Conservation (phyloP, 2,329 filamentous ascomycete genomes). For the Epichloe coenophiala region DNA sequence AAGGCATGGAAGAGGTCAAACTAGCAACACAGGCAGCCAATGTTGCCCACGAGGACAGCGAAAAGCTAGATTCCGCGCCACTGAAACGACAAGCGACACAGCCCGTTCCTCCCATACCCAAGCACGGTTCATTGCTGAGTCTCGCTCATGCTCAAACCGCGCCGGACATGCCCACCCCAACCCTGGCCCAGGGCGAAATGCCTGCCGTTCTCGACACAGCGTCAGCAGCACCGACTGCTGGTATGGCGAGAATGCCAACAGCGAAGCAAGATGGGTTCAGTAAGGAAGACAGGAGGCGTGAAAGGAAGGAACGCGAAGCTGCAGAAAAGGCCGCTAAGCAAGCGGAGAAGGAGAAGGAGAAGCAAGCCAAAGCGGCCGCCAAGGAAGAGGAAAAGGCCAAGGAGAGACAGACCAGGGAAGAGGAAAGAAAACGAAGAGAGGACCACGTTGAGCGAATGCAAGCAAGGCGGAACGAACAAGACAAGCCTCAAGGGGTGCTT, state of each 20-base stretch:
- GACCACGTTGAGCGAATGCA: conserved; percentile 41
- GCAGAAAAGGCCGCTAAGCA: conserved; percentile 43
- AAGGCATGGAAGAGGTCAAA: conserved; percentile 52
- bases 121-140: conserved; percentile 39
- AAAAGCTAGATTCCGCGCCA: conserved; percentile 28
- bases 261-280: conserved; percentile 22
- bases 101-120: conserved; percentile 30
- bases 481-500: conserved; percentile 48
- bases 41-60: conserved; percentile 34
- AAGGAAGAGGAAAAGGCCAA: conserved; percentile 16
- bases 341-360: conserved; percentile 23
- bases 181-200: conserved; percentile 7
- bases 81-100: conserved; percentile 38
- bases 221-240: neutral
- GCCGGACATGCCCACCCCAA: conserved; percentile 24
- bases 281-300: conserved; percentile 50
- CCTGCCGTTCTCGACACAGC: conserved; percentile 6
- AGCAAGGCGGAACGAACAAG: conserved; percentile 42
- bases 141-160: conserved; percentile 56
- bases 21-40: conserved; percentile 43
- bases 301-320: conserved; percentile 53
- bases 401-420: conserved; percentile 13
- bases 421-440: conserved; percentile 28
- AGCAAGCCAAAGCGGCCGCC: conserved; percentile 27
- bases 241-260: conserved; percentile 10